Evolutionary conservation across 164 flowering plant species (phyloP).

Genomic region (Paratinospora sagittata): DNA sequence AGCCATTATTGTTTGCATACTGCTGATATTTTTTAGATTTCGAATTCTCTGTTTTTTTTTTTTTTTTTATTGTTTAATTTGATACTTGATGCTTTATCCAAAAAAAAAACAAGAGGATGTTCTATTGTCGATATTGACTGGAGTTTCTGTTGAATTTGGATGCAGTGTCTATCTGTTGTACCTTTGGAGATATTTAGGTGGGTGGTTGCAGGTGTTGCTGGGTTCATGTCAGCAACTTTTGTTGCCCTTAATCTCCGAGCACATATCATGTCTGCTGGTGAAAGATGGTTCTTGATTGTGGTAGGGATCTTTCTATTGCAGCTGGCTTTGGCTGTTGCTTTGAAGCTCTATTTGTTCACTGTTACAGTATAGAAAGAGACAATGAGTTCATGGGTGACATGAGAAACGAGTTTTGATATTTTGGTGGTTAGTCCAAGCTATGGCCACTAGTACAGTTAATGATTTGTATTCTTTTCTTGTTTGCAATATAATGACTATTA

Average conservation of each 20-base stretch:
- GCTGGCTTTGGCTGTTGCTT: constrained; percentile 70
- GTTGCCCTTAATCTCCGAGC: constrained; percentile 85
- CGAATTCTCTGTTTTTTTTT: neutral
- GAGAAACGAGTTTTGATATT: neutral
- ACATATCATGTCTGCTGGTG: constrained; percentile 88
- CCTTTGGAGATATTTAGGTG: constrained; percentile 82
- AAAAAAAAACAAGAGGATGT: too few species aligned
- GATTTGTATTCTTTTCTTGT: neutral
- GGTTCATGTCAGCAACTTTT: constrained; percentile 94
- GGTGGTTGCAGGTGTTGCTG: constrained; percentile 90
- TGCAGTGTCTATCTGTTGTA: constrained; percentile 78
- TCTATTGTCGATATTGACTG: neutral
- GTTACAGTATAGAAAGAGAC: constrained; percentile 37
- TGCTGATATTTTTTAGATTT: neutral
- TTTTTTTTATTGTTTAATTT: neutral
- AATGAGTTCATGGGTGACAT: neutral
- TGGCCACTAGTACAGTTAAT: neutral
- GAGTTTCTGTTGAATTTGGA: constrained; percentile 3
- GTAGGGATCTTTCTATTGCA: constrained; percentile 86
- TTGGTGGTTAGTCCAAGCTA: neutral
- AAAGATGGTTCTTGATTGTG: constrained; percentile 91
- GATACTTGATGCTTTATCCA: neutral
- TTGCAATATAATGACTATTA: neutral
- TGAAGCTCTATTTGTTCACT: constrained; percentile 88
- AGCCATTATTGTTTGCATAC: neutral